Conservation (phyloP, 805 yeast genomes). For the Yamadazyma scolyti region DNA sequence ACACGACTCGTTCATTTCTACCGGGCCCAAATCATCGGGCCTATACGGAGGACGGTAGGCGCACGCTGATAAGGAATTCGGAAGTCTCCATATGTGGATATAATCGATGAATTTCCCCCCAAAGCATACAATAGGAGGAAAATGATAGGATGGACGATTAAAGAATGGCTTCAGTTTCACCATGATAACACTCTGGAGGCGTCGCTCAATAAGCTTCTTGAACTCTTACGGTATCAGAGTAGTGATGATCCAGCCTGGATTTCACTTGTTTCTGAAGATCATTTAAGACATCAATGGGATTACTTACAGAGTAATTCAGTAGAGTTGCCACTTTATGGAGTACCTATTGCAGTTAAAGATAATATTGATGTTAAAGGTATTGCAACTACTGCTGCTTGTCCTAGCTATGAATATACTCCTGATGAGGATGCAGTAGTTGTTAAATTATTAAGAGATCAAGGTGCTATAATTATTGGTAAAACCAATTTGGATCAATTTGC, state of each 20-base stretch:
- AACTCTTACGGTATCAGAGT: constrained; percentile 48
- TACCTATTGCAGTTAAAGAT: constrained; percentile 92
- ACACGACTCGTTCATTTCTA: no score
- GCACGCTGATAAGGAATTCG: no score
- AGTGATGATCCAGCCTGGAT: constrained; percentile 90
- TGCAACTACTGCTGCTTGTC: constrained; percentile 94
- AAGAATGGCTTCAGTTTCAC: constrained; percentile 76
- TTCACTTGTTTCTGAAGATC: constrained; percentile 62
- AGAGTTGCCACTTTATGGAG: constrained; percentile 78
- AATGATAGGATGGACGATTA: constrained; percentile 80
- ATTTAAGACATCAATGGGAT: constrained; percentile 72
- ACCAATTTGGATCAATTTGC: constrained; percentile 97
- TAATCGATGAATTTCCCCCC: no score
- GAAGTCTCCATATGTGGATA: no score
- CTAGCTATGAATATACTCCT: constrained; percentile 71
- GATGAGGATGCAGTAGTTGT: constrained; percentile 74
- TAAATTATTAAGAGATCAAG: constrained; percentile 68
- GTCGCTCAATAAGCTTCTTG: constrained; percentile 49
- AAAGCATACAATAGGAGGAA: no score
- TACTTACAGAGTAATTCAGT: constrained; percentile 58
- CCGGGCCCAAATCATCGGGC: no score
- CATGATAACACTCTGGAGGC: constrained; percentile 54
- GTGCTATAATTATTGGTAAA: constrained; percentile 91
- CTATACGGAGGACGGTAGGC: no score
- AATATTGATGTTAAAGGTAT: constrained; percentile 85